These are phyloP conservation scores for Termitomyces sp. DNA, from an alignment of 1,284 basidiomycete species.

Conservation along the genomic window DNA sequence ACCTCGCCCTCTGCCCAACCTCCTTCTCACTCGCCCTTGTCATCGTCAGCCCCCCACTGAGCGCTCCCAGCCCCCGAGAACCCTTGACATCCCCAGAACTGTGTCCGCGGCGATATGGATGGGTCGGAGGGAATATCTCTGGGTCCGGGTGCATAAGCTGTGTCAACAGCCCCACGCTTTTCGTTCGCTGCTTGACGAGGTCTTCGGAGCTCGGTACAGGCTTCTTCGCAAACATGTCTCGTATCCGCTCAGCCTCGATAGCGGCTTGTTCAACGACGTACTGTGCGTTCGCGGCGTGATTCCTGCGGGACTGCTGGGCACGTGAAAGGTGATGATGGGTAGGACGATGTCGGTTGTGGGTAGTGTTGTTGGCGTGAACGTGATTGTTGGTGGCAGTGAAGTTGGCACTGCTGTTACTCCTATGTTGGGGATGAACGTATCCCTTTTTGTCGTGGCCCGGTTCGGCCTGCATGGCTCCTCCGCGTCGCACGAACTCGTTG, in stretches of 20 bases:
- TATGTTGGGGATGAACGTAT: constrained; percentile 15
- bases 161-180: constrained; percentile 51
- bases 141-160: constrained; percentile 70
- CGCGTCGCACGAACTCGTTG: constrained; percentile 23
- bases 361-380: constrained; percentile 23
- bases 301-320: constrained; percentile 23
- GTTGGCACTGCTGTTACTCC: constrained; percentile 18
- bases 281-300: constrained; percentile 22
- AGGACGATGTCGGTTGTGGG: constrained; percentile 1
- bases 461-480: neutral
- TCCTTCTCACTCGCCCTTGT: constrained; percentile 16
- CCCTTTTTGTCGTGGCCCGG: constrained; percentile 2
- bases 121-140: constrained; percentile 49
- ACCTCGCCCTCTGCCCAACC: neutral
- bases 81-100: constrained; percentile 33
- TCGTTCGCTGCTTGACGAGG: constrained; percentile 34
- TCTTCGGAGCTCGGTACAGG: constrained; percentile 52
- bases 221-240: constrained; percentile 70
- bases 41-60: constrained; percentile 2
- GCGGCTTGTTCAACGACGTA: constrained; percentile 29
- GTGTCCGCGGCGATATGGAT: constrained; percentile 52
- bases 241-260: constrained; percentile 61
- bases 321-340: constrained; percentile 15
- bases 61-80: neutral
- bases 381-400: constrained; percentile 12